phyloP scores from a whole-genome alignment of 805 yeast species.

The Candida dajiaensis region DNA sequence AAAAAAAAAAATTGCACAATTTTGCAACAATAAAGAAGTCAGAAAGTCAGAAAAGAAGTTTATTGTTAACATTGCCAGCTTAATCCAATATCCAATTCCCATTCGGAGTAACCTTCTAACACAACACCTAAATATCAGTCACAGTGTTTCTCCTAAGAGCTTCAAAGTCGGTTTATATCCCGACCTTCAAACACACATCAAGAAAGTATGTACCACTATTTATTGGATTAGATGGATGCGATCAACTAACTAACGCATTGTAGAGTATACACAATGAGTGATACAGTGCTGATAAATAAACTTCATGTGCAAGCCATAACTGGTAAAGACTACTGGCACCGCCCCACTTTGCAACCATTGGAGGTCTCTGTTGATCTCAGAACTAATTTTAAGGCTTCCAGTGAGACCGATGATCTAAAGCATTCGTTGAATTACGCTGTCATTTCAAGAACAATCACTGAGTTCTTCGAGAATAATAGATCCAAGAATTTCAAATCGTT shows the following conservation, averaged over 20 bases:
- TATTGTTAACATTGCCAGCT: too few relatives aligned
- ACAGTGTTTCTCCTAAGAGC: neutral
- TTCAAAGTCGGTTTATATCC: neutral
- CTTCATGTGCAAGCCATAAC: conserved; percentile 56
- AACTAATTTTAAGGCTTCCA: conserved; percentile 69
- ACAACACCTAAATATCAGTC: neutral
- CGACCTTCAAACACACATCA: neutral
- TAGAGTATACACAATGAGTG: conserved; percentile 28
- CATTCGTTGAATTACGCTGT: conserved; percentile 88
- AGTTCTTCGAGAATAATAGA: conserved; percentile 39
- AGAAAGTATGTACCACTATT: neutral
- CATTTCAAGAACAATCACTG: conserved; percentile 58
- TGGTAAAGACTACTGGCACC: conserved; percentile 73
- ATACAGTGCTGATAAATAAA: conserved; percentile 28
- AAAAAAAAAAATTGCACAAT: neutral
- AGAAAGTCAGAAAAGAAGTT: neutral
- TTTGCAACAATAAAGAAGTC: neutral
- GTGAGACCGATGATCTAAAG: conserved; percentile 72
- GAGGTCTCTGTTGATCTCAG: conserved; percentile 49
- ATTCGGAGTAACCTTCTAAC: neutral
- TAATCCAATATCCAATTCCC: too few relatives aligned
- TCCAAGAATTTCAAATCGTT: conserved; percentile 31
- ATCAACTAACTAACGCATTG: neutral
- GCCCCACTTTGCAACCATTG: conserved; percentile 62
- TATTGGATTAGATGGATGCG: neutral